phyloP scores from a whole-genome alignment of 495 filamentous ascomycete genomes.

The Penicillium steckii region DNA sequence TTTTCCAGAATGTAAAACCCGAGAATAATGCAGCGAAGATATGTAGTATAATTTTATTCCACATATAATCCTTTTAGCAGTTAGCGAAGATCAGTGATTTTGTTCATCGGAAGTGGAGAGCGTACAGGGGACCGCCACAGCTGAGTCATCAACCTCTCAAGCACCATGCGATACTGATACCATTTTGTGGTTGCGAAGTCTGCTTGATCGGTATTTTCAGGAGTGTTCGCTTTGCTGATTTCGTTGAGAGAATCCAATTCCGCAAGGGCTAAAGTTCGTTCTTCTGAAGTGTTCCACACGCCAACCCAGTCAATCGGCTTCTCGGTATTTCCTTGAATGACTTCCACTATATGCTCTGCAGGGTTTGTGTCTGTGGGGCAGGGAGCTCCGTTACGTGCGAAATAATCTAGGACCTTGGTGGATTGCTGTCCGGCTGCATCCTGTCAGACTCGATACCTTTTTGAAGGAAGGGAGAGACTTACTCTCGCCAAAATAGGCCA shows the following conservation, averaged over 20 bases:
- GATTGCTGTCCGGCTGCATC: constrained; percentile 64
- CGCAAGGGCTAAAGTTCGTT: constrained; percentile 55
- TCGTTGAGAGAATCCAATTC: too few relatives aligned
- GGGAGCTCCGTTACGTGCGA: constrained; percentile 49
- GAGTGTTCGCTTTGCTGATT: constrained; percentile 59
- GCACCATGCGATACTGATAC: constrained; percentile 50
- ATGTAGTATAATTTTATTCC: constrained; percentile 44
- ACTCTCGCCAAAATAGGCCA: background rate
- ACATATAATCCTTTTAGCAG: constrained; percentile 38
- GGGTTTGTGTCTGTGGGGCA: constrained; percentile 53
- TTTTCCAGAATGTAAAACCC: constrained; percentile 48
- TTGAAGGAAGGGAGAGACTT: too few relatives aligned
- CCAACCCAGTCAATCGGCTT: constrained; percentile 46
- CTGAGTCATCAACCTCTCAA: constrained; percentile 70
- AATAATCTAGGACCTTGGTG: constrained; percentile 57
- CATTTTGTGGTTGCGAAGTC: constrained; percentile 42
- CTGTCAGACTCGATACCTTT: too few relatives aligned
- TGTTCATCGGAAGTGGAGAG: background rate
- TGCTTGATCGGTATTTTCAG: constrained; percentile 35
- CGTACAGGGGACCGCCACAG: constrained; percentile 82
- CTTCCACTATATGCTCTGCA: constrained; percentile 57
- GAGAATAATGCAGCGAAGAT: constrained; percentile 41
- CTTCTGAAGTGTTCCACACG: constrained; percentile 51
- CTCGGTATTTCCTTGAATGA: constrained; percentile 34
- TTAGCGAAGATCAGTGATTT: too few relatives aligned